Base-by-base conservation (phyloP, 768 basidiomycete species). In the Lentinula edodes region DNA sequence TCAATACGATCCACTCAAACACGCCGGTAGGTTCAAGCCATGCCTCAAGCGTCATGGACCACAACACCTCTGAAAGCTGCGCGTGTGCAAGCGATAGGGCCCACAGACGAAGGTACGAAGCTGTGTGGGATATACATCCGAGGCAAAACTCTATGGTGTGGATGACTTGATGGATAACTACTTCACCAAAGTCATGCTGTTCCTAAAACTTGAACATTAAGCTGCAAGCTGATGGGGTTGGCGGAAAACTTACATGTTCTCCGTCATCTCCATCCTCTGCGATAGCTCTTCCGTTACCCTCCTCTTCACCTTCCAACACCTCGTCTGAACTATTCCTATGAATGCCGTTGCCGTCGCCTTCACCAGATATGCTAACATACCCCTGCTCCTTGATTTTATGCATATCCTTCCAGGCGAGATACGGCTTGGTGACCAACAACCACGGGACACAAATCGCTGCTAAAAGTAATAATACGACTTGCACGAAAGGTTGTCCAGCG, bases 131-230 rank as follows among this genome's bases (percentile, higher is more conserved):
- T 69, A 98, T 98, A 74, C 96, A 98, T 6, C 96, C 97, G 38
- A 99, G 86, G 72, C 97, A 99, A 76, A 98, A 99, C 77, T 99
- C 97, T 74, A 99, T 98, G 28, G 95, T 96, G 75, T 98, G 97
- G 69, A 99, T 99, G 64, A 97, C 80, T 74, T 99, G 97, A 75
- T 99, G 96, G 62, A 98, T 91, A 23, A 97, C 85, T 62, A 97
- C 85, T 74, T 99, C 97, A 70, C 94, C 80, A 74, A 98, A 93
- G 69, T 97, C 94, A 72, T 95, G 93, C 52, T 91, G 81, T 76
- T 94, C 86, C 83, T 89, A 70, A 16, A 16, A 56, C 23, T 1
- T 6, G 45, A 42, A 43, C 12, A 36, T 34, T 12, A 51, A 36
- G 35, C 18, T 18, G 20, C 12, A 3, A 15, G n/a, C 28, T 12